Evolutionary conservation across 164 flowering plant genomes (phyloP).

Genomic region (Vitis rupestris): DNA sequence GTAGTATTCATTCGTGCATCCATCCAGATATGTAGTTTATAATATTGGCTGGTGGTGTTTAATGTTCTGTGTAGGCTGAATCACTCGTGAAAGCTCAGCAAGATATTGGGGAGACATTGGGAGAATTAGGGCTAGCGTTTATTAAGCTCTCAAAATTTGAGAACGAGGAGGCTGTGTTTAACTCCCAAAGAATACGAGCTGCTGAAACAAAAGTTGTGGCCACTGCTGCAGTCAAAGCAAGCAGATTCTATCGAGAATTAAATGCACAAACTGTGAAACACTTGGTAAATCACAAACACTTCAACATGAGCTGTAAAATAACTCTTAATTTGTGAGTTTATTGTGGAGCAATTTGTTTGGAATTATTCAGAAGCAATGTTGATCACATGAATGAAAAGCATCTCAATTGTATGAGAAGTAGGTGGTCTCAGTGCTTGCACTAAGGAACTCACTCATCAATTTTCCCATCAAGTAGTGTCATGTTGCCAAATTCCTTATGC

Average conservation of each 20-base stretch:
- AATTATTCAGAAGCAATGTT: not conserved
- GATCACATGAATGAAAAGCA: not conserved
- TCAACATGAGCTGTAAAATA: too few species aligned
- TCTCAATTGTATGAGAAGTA: not conserved
- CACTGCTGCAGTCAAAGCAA: conserved; percentile 91
- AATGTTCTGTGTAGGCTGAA: conserved; percentile 68
- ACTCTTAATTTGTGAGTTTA: too few species aligned
- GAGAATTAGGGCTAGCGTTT: conserved; percentile 82
- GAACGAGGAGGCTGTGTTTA: conserved; percentile 61
- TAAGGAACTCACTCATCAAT: too few species aligned
- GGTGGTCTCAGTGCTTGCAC: too few species aligned
- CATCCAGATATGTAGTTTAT: not conserved
- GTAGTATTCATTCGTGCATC: not conserved
- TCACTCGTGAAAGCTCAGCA: conserved; percentile 90
- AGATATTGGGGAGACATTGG: conserved; percentile 95
- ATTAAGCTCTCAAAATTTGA: conserved; percentile 88
- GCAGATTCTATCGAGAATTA: conserved; percentile 80
- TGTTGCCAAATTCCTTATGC: too few species aligned
- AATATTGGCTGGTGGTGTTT: not conserved
- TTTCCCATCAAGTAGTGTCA: too few species aligned
- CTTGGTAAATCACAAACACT: conserved; percentile 47
- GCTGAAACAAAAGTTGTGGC: conserved; percentile 72
- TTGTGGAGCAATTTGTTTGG: not conserved
- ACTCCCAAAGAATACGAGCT: conserved; percentile 72
- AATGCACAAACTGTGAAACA: conserved; percentile 91